phyloP scores from a whole-genome alignment of 2,329 filamentous ascomycete species.

The Sporothrix mexicana region DNA sequence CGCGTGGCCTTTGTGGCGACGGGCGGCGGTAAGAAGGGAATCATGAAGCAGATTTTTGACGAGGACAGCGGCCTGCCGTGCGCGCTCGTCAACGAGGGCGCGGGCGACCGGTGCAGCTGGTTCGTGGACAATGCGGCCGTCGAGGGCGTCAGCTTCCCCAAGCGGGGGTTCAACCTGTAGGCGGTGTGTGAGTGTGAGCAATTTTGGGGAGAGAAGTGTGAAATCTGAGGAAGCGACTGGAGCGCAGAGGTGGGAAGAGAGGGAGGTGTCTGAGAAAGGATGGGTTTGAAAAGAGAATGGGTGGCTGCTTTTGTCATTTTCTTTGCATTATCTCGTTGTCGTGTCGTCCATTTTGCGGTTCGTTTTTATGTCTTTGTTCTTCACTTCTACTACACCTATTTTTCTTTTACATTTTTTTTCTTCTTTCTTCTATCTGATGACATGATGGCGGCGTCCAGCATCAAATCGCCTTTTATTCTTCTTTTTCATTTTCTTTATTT shows the following conservation, averaged over 20 bases:
- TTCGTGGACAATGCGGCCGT: slow-evolving; percentile 88
- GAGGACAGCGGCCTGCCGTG: slow-evolving; percentile 81
- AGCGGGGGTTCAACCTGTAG: slow-evolving; percentile 66
- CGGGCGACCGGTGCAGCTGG: slow-evolving; percentile 89
- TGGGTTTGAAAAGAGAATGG: background rate
- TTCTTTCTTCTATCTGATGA: slow-evolving; percentile 7
- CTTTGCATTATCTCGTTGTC: slow-evolving; percentile 4
- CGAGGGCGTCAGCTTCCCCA: slow-evolving; percentile 82
- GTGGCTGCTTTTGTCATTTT: slow-evolving; percentile 16
- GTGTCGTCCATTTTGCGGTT: background rate
- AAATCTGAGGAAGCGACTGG: background rate
- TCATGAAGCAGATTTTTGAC: slow-evolving; percentile 92
- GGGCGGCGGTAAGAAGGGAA: slow-evolving; percentile 84
- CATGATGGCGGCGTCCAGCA: slow-evolving; percentile 28
- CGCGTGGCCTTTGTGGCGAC: slow-evolving; percentile 92
- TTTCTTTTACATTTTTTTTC: background rate
- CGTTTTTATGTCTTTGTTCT: background rate
- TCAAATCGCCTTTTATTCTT: slow-evolving; percentile 8
- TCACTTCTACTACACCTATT: background rate
- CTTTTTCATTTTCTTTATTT: no score
- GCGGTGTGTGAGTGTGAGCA: background rate
- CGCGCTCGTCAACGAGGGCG: slow-evolving; percentile 82
- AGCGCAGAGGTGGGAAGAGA: background rate
- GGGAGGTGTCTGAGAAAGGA: background rate
- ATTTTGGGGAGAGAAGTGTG: background rate